Conservation (phyloP, 2,329 filamentous ascomycete species). For the Leptographium lundbergii region DNA sequence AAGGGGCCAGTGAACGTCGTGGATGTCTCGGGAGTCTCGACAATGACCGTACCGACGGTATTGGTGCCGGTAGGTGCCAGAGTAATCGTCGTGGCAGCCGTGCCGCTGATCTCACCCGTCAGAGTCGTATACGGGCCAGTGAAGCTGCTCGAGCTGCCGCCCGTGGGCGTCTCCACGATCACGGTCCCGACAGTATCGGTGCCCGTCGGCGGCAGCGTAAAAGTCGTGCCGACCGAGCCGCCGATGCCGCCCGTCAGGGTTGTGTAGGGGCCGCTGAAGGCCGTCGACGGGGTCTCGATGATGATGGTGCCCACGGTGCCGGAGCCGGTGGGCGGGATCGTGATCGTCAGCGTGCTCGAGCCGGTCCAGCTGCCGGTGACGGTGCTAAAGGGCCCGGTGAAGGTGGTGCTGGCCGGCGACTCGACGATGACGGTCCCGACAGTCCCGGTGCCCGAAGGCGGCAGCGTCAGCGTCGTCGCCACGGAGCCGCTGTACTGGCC, state of each 20-base stretch:
- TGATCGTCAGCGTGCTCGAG: neutral
- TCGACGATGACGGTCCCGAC: conserved; percentile 4
- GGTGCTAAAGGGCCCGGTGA: conserved; percentile 5
- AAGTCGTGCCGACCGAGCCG: conserved; percentile 1
- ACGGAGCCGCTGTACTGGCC: neutral
- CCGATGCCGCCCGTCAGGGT: conserved; percentile 6
- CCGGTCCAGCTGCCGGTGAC: conserved; percentile 2
- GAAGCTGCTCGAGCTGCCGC: conserved; percentile 1
- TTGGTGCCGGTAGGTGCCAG: conserved; percentile 5
- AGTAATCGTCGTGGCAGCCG: conserved; percentile 8
- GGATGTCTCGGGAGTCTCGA: conserved; percentile 2
- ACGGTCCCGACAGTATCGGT: conserved; percentile 12
- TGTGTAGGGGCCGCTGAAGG: conserved; percentile 5
- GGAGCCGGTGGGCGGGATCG: conserved; percentile 24
- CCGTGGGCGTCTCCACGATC: conserved; percentile 7
- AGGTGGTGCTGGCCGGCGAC: neutral
- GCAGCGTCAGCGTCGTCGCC: neutral
- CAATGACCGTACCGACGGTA: conserved; percentile 8
- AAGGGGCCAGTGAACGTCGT: conserved; percentile 4
- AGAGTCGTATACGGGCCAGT: conserved; percentile 9
- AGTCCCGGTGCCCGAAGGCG: neutral
- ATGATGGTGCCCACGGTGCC: conserved; percentile 30
- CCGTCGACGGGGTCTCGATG: conserved; percentile 3
- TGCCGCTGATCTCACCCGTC: conserved; percentile 9
- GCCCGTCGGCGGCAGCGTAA: conserved; percentile 4